A percentile compares a stretch with the other conserved stretches of the same genome.
These are phyloP conservation scores for Luzula sylvatica DNA, from an alignment of 176 grass and related monocot genomes.

Conservation along the genomic window DNA sequence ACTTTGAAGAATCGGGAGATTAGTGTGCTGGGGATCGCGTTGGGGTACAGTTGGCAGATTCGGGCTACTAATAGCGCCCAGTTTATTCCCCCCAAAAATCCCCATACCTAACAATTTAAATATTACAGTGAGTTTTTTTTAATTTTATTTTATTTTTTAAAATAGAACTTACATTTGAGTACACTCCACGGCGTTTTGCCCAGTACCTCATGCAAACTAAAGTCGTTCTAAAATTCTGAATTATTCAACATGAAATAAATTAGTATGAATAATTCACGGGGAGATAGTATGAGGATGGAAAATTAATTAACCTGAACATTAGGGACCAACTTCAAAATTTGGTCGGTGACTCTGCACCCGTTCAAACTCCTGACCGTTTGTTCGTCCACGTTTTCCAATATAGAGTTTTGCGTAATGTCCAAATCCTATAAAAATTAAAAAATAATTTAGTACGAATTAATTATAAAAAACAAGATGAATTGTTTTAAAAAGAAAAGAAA, in stretches of 20 bases:
- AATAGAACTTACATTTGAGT: conserved; percentile 71
- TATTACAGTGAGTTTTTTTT: conserved; percentile 11
- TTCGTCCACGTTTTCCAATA: conserved; percentile 81
- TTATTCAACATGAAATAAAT: conserved; percentile 28
- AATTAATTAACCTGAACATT: conserved; percentile 75
- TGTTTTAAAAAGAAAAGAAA: conserved; percentile 9
- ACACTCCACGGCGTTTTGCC: conserved; percentile 76
- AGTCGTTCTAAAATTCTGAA: conserved; percentile 77
- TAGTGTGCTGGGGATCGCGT: conserved; percentile 74
- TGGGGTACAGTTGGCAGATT: conserved; percentile 92
- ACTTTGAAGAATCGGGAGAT: conserved; percentile 90
- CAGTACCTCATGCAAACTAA: conserved; percentile 89
- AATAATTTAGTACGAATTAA: conserved; percentile 9
- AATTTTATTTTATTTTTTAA: neutral
- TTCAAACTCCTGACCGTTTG: conserved; percentile 88
- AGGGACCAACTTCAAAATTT: conserved; percentile 77
- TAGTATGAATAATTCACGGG: neutral
- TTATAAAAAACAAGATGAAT: too few relatives aligned
- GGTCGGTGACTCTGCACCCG: conserved; percentile 86
- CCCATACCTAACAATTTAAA: conserved; percentile 51
- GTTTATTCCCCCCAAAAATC: conserved; percentile 98
- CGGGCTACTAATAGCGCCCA: conserved; percentile 91
- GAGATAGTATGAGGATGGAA: neutral
- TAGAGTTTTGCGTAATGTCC: conserved; percentile 82
- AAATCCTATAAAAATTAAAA: conserved; percentile 46